phyloP scores from a whole-genome alignment of 768 basidiomycete genomes.

The Boletus subparvulus region DNA sequence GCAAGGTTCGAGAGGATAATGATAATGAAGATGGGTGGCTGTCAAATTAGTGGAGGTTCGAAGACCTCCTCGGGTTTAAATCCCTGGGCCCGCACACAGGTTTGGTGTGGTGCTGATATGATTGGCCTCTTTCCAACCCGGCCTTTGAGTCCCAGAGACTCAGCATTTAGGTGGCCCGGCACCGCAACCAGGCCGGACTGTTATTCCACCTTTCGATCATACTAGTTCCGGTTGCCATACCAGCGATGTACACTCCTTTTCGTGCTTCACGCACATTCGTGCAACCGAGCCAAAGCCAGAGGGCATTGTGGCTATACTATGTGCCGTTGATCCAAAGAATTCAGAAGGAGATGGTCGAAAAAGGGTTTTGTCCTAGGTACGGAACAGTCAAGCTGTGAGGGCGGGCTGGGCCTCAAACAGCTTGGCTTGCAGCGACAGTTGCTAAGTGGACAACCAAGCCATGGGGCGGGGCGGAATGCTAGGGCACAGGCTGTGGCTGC shows the following conservation, averaged over 20 bases:
- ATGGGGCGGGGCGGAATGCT: too few species aligned
- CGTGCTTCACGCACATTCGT: too few species aligned
- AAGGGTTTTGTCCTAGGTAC: neutral
- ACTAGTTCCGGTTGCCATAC: too few species aligned
- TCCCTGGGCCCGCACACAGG: constrained; percentile 2
- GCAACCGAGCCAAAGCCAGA: too few species aligned
- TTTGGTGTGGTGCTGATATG: neutral
- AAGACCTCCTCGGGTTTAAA: constrained; percentile 4
- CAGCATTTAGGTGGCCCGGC: neutral
- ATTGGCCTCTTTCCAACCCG: neutral
- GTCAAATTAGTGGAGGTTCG: neutral
- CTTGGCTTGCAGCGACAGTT: neutral
- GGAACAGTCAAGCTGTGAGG: neutral
- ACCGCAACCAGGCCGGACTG: neutral
- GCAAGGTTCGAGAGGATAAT: neutral
- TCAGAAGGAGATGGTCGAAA: neutral
- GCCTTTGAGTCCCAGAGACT: neutral
- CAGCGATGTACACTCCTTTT: too few species aligned
- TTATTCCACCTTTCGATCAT: too few species aligned
- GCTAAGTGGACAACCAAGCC: neutral
- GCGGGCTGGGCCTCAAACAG: neutral
- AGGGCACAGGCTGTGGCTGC: too few species aligned
- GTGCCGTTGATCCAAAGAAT: too few species aligned
- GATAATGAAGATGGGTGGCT: neutral
- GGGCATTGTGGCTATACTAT: too few species aligned